These are phyloP conservation scores for Salix suchowensis DNA, from an alignment of 345 rosid species.

Conservation along the genomic window DNA sequence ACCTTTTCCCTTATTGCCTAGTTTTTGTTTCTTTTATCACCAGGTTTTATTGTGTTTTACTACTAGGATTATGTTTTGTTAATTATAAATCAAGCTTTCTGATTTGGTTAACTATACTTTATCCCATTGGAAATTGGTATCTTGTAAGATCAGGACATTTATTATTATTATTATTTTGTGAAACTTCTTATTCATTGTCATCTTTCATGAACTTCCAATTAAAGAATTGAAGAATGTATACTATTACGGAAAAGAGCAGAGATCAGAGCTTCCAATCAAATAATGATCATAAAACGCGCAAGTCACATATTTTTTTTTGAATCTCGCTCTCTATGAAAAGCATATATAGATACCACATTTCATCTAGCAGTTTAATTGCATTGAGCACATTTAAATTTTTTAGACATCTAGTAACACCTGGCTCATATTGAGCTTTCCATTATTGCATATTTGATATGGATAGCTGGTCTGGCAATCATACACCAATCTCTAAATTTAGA, in stretches of 20 bases:
- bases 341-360: neutral
- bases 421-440: constrained; percentile 1
- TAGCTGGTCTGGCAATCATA: constrained; percentile 4
- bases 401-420: neutral
- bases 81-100: neutral
- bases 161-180: neutral
- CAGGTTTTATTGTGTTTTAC: neutral
- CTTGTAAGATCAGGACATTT: neutral
- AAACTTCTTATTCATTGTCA: neutral
- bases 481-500: constrained; percentile 8
- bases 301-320: neutral
- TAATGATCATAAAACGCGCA: neutral
- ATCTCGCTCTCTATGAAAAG: neutral
- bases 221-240: neutral
- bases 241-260: neutral
- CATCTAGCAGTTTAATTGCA: neutral
- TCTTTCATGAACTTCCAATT: neutral
- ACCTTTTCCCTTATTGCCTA: neutral
- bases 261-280: neutral
- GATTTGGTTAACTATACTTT: neutral
- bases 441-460: constrained; percentile 7
- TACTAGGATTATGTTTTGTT: neutral
- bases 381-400: neutral
- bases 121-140: neutral
- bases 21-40: neutral